Percentiles rank a stretch among this genome's conserved stretches.
These are phyloP conservation scores for Rhizoclosmatium hyalinum DNA, from an alignment of 371 early-diverging fungal species.

Conservation along the genomic window DNA sequence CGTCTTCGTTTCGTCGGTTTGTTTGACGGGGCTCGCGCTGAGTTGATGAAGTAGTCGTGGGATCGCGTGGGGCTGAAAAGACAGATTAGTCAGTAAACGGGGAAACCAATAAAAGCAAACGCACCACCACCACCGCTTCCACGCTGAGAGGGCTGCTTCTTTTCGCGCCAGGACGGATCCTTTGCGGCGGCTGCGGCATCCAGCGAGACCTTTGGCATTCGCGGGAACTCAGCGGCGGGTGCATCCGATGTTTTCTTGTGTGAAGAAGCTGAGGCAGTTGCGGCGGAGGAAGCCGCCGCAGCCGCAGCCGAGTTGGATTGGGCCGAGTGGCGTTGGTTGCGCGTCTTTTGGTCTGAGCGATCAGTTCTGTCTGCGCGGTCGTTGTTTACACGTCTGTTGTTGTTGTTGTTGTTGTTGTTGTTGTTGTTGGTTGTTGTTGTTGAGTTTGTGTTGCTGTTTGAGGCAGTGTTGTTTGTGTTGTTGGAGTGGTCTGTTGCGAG, in stretches of 20 bases:
- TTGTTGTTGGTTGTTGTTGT: neutral
- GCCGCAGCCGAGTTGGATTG: neutral
- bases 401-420: neutral
- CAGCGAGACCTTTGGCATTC: slow-evolving; percentile 20
- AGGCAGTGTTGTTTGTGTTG: neutral
- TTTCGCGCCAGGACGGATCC: neutral
- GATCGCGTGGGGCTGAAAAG: neutral
- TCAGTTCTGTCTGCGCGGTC: neutral
- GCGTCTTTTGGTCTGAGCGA: neutral
- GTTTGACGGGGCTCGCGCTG: neutral
- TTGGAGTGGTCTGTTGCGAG: neutral
- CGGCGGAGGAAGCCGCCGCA: neutral
- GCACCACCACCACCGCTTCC: neutral
- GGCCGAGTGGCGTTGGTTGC: neutral
- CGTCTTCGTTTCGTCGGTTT: slow-evolving; percentile 7
- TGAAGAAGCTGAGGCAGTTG: neutral
- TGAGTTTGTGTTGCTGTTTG: neutral
- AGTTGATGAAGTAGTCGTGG: neutral
- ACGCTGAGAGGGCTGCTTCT: neutral
- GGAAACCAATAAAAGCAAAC: neutral
- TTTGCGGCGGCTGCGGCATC: neutral
- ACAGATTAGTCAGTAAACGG: neutral
- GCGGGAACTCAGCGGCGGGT: slow-evolving; percentile 24
- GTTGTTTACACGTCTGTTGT: neutral
- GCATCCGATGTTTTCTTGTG: neutral